Evolutionary conservation across 2,329 filamentous ascomycete genomes (phyloP).

Genomic region (Malbranchea cinnamomea): DNA sequence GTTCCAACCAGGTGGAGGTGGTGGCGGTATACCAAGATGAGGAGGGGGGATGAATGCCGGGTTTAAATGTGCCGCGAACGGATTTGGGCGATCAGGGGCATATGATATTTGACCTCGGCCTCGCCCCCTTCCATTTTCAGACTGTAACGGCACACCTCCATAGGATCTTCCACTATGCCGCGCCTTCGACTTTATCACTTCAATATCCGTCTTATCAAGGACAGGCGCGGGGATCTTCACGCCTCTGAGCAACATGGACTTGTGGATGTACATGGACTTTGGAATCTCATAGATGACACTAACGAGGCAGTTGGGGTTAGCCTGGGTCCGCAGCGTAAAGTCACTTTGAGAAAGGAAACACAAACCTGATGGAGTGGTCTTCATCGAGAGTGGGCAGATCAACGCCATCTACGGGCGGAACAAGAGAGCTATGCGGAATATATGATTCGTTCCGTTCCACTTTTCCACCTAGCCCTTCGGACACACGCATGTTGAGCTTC

Average conservation of each 20-base stretch:
- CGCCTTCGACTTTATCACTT: constrained; percentile 52
- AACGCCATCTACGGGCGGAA: constrained; percentile 58
- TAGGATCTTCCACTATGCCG: constrained; percentile 52
- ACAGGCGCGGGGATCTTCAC: constrained; percentile 57
- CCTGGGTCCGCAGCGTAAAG: constrained; percentile 1
- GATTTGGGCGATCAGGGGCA: constrained; percentile 28
- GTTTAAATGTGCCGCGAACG: constrained; percentile 33
- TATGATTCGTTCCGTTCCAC: constrained; percentile 73
- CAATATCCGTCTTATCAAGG: constrained; percentile 61
- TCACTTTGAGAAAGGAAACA: constrained; percentile 12
- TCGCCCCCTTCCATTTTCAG: constrained; percentile 30
- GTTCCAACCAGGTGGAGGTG: constrained; percentile 21
- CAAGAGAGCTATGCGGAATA: constrained; percentile 67
- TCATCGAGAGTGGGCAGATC: constrained; percentile 66
- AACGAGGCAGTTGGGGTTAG: constrained; percentile 10
- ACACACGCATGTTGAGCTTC: constrained; percentile 59
- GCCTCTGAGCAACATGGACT: constrained; percentile 85
- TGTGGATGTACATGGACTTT: constrained; percentile 56
- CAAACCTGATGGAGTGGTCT: constrained; percentile 71
- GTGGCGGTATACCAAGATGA: constrained; percentile 16
- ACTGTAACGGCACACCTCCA: constrained; percentile 50
- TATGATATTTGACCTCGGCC: constrained; percentile 41
- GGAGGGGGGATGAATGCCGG: constrained; percentile 26
- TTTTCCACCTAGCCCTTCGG: constrained; percentile 63
- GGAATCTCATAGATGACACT: constrained; percentile 83